Percentiles rank a stretch among this genome's conserved stretches.
phyloP scores from a whole-genome alignment of 768 basidiomycete genomes.

The Tricholoma hemisulphureum region DNA sequence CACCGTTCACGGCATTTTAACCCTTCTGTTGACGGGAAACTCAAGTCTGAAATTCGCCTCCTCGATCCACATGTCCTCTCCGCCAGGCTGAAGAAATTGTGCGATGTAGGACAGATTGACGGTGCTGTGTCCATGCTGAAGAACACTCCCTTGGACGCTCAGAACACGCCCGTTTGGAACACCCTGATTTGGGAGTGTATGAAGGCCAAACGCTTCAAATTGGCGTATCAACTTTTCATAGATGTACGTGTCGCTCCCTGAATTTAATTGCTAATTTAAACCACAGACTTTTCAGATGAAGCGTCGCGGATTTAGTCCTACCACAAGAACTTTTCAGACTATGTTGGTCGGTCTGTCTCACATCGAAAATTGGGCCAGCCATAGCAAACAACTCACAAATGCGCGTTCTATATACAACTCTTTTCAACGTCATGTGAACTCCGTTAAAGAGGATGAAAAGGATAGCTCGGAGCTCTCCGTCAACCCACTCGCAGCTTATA shows the following conservation, averaged over 20 bases:
- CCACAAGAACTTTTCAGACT: slow-evolving; percentile 63
- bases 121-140: slow-evolving; percentile 67
- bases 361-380: slow-evolving; percentile 58
- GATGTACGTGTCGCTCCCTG: slow-evolving; percentile 49
- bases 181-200: slow-evolving; percentile 68
- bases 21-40: slow-evolving; percentile 23
- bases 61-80: slow-evolving; percentile 67
- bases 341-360: slow-evolving; percentile 63
- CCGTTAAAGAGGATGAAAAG: slow-evolving; percentile 48
- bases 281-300: slow-evolving; percentile 67
- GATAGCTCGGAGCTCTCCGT: slow-evolving; percentile 46
- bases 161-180: slow-evolving; percentile 78
- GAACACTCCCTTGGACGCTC: slow-evolving; percentile 67
- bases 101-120: slow-evolving; percentile 53
- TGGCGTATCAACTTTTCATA: slow-evolving; percentile 62
- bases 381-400: slow-evolving; percentile 60
- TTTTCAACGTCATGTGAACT: slow-evolving; percentile 49
- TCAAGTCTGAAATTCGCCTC: slow-evolving; percentile 35
- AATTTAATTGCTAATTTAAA: slow-evolving; percentile 5
- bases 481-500: slow-evolving; percentile 57
- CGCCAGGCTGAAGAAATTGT: slow-evolving; percentile 54
- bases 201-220: slow-evolving; percentile 52
- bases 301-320: slow-evolving; percentile 73
- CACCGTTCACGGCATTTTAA: slow-evolving; percentile 44
- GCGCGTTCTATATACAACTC: slow-evolving; percentile 60